Base-by-base conservation (phyloP, 2,329 filamentous ascomycete species). In the Nannizziopsis arthrosporioides region DNA sequence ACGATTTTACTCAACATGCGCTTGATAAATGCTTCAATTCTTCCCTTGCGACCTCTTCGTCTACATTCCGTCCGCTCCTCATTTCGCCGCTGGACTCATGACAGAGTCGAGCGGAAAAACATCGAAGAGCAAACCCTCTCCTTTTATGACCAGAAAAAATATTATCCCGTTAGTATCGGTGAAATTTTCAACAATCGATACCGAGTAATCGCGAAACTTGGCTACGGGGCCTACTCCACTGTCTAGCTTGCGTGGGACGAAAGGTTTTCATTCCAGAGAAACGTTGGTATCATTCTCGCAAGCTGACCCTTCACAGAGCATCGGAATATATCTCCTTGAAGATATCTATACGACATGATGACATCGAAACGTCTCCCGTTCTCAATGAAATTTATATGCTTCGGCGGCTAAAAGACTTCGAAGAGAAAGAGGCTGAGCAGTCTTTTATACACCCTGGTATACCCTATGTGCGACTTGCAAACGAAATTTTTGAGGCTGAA, bases 331-430 rank as follows among this genome's bases (percentile, higher is more conserved):
- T 42, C 17, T 53, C 54, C n/a, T 42, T 57, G 8, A 57, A 59
- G 32, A 37, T 57, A 11, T 57, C 51, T 32, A 39, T 59, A 7
- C 42, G 30, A 14, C 31, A 2, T 19, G 49, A 57, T 31, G 30
- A 51, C 44, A 34, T 39, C 10, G 19, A 52, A 22, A 39, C 38
- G 11, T 53, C 51, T 2, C 56, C 54, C 3, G 50, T 57, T 12
- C 17, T 51, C 42, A 59, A 57, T 38, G 57, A 59, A 50, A 32
- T 58, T 10, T 49, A 49, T 2, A 57, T 55, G 53, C 54, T 59
- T 2, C 48, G 39, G 19, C 54, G 52, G 22, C 30, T 58, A 32
- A 47, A 48, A 19, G 17, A 42, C 8, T 42, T 52, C 30, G 55
- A 53, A 2, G 36, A 55, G 2, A 32, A 46, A 30, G 42, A 52